These are phyloP conservation scores for Tanacetum coccineum DNA, from an alignment of 129 eudicot genomes.

Conservation along the genomic window DNA sequence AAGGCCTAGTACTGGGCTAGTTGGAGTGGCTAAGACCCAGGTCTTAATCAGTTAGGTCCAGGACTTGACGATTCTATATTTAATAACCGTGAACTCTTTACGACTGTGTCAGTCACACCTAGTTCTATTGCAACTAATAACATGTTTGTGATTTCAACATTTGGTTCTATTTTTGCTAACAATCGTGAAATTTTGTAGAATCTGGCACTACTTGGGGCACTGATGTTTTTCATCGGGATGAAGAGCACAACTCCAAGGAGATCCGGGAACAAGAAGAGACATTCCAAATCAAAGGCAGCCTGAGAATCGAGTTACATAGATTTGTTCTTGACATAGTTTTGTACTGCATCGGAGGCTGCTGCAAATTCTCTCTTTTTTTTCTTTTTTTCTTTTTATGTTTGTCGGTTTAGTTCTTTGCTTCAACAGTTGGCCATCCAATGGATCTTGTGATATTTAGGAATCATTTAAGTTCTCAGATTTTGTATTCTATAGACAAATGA, in stretches of 20 bases:
- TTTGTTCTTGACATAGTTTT: conserved; percentile 16
- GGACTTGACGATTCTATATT: too few species aligned
- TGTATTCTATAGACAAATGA: not conserved
- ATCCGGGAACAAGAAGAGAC: conserved; percentile 55
- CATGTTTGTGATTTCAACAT: not conserved
- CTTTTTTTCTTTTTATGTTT: not conserved
- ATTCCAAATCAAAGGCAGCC: conserved; percentile 52
- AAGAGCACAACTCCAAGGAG: conserved; percentile 58
- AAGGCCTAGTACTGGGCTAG: too few species aligned
- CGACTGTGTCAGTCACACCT: not conserved
- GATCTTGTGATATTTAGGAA: not conserved
- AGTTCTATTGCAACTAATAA: not conserved
- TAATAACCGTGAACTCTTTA: too few species aligned
- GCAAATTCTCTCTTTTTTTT: not conserved
- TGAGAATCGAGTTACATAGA: conserved; percentile 3
- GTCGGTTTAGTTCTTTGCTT: not conserved
- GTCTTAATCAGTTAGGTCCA: too few species aligned
- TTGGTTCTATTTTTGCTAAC: not conserved
- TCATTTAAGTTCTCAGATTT: not conserved
- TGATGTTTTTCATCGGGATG: conserved; percentile 68
- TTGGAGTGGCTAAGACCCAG: too few species aligned
- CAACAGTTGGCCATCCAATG: conserved; percentile 3
- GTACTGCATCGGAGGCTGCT: conserved; percentile 9
- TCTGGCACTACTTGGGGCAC: conserved; percentile 60
- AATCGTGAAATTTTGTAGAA: conserved; percentile 26